Conservation (phyloP, 306 rosid species). For the Leucaena leucocephala region DNA sequence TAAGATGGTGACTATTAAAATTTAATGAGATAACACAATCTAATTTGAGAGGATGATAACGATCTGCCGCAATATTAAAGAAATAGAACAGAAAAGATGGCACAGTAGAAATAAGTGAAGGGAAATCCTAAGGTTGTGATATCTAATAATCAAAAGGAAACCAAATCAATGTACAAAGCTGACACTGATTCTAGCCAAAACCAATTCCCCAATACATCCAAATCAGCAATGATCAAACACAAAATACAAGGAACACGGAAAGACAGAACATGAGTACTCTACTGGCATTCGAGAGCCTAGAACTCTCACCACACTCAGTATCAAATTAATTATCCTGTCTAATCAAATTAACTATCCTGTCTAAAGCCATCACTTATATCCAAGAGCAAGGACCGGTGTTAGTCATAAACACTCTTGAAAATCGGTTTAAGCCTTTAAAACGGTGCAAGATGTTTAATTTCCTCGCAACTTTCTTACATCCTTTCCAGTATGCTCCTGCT, state of each 20-base stretch:
- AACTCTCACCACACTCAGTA: neutral
- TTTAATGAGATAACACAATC: slow-evolving; percentile 1
- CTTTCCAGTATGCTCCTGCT: neutral
- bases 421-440: neutral
- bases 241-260: neutral
- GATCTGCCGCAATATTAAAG: neutral
- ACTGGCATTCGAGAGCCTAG: too few relatives aligned
- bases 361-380: neutral
- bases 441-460: neutral
- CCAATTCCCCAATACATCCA: neutral
- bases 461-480: neutral
- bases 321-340: neutral
- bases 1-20: neutral
- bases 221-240: neutral
- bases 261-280: neutral
- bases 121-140: neutral
- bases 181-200: neutral
- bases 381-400: neutral
- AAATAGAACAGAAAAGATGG: neutral
- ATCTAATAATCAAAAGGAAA: neutral
- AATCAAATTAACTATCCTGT: slow-evolving; percentile 4
- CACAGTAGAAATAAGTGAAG: neutral
- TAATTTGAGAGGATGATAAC: slow-evolving; percentile 19
- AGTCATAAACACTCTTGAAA: neutral
- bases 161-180: neutral